Evolutionary conservation across 1,139 yeast genomes (phyloP).

Genomic region (Diutina siamensis): DNA sequence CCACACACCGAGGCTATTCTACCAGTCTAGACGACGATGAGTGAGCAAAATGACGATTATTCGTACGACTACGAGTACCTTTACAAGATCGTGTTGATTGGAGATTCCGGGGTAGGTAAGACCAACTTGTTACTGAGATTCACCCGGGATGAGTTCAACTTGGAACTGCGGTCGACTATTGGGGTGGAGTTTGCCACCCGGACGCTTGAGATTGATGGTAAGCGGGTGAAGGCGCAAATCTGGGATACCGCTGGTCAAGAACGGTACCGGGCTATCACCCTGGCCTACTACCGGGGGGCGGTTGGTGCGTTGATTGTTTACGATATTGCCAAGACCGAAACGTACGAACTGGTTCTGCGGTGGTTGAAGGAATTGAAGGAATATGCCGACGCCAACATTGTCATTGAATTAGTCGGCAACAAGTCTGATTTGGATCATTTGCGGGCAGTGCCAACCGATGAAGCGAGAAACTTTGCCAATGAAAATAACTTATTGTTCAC

Average conservation of each 20-base stretch:
- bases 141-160: constrained; percentile 89
- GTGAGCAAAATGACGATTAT: constrained; percentile 54
- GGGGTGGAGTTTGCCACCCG: constrained; percentile 98
- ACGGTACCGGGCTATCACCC: constrained; percentile 93
- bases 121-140: constrained; percentile 88
- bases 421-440: constrained; percentile 92
- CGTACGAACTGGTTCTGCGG: constrained; percentile 86
- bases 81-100: constrained; percentile 87
- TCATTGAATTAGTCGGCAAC: constrained; percentile 89
- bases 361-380: constrained; percentile 95
- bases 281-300: constrained; percentile 96
- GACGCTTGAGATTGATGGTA: constrained; percentile 89
- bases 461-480: constrained; percentile 89
- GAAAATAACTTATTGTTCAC: constrained; percentile 89
- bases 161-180: constrained; percentile 88
- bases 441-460: constrained; percentile 96
- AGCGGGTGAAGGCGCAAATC: constrained; percentile 92
- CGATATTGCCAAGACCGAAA: constrained; percentile 87
- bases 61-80: constrained; percentile 92
- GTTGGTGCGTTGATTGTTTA: constrained; percentile 94
- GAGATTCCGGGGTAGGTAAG: constrained; percentile 97
- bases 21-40: constrained; percentile 15
- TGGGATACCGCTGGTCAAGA: constrained; percentile 99
- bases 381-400: constrained; percentile 94
- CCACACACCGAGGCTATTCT: neutral